phyloP scores from a whole-genome alignment of 2,329 filamentous ascomycete genomes.

The Coccinonectria pachysandricola region DNA sequence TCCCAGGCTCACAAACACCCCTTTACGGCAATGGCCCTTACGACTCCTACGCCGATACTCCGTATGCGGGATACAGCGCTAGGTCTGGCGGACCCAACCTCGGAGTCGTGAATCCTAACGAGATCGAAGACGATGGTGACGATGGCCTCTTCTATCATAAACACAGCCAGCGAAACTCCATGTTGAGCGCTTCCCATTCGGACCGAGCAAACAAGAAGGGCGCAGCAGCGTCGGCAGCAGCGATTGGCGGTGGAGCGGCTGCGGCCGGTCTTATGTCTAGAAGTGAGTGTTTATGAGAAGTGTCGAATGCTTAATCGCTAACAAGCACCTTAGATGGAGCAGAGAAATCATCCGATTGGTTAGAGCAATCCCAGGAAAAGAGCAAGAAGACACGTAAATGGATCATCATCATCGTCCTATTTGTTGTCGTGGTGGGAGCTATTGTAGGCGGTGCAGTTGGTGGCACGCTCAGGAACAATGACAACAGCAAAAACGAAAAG shows the following conservation, averaged over 20 bases:
- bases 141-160: slow-evolving; percentile 58
- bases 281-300: slow-evolving; percentile 19
- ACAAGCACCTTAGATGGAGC: slow-evolving; percentile 24
- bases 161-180: slow-evolving; percentile 42
- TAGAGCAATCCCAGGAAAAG: slow-evolving; percentile 45
- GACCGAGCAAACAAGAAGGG: slow-evolving; percentile 18
- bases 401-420: slow-evolving; percentile 55
- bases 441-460: slow-evolving; percentile 68
- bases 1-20: slow-evolving; percentile 23
- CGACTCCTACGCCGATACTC: slow-evolving; percentile 49
- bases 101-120: slow-evolving; percentile 62
- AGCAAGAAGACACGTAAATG: slow-evolving; percentile 61
- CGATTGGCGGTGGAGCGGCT: slow-evolving; percentile 34
- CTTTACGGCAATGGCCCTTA: slow-evolving; percentile 28
- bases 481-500: slow-evolving; percentile 14
- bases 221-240: slow-evolving; percentile 29
- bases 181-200: slow-evolving; percentile 45
- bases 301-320: too few species aligned
- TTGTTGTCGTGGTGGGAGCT: slow-evolving; percentile 55
- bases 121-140: slow-evolving; percentile 79
- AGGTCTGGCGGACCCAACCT: slow-evolving; percentile 38
- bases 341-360: slow-evolving; percentile 60
- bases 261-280: slow-evolving; percentile 26
- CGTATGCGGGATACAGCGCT: slow-evolving; percentile 49
- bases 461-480: slow-evolving; percentile 53